Evolutionary conservation across 2,329 filamentous ascomycete genomes (phyloP), one percentile per base, ranked within the genome.

Genomic region (Cadophora sp.): DNA sequence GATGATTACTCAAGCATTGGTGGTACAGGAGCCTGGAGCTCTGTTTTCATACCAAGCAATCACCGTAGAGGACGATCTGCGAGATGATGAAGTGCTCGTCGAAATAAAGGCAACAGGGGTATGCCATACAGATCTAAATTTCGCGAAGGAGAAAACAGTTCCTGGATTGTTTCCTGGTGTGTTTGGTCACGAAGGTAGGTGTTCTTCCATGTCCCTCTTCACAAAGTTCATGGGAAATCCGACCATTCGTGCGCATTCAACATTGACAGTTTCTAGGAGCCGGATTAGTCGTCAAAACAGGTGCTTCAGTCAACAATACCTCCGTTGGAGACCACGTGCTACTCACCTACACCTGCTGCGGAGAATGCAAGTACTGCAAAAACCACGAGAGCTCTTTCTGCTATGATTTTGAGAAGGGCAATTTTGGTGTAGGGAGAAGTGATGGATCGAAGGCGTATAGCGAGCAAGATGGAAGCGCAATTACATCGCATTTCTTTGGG

Each of bases 41-140:
- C 68, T 67, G 69, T 79, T 51, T 27, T 74, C 58, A 58, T 78
- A 24, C 73, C 77, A 65, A 73, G 74, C 69, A 71, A 76, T 56
- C 66, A 70, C 34, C 62, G 69, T 73, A 3, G 67, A 73, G 27
- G 68, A 72, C 2, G 31, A 69, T 11, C 50, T 73, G 27, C 66
- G 64, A 34, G 68, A 68, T 9, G 71, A 77, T 61, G 78, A 80
- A 68, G 74, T 79, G 0, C 69, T 80, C 1, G 73, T 80, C 16
- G 75, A 79, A 61, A 79, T 80, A 71, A 78, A 77, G 66, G 77
- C 76, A 29, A 78, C 78, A 0, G 78, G 79, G 1, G 63, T 80
- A 22, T 80, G 79, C 58, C 72, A 73, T 40, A 74, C 73, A 7
- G 72, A 73, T 53, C 53, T 73, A 29, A 72, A 66, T 50, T 73